Evolutionary conservation across 2,329 filamentous ascomycete species (phyloP), one percentile per base, ranked within the genome.

Genomic region (Aspergillus versicolor): DNA sequence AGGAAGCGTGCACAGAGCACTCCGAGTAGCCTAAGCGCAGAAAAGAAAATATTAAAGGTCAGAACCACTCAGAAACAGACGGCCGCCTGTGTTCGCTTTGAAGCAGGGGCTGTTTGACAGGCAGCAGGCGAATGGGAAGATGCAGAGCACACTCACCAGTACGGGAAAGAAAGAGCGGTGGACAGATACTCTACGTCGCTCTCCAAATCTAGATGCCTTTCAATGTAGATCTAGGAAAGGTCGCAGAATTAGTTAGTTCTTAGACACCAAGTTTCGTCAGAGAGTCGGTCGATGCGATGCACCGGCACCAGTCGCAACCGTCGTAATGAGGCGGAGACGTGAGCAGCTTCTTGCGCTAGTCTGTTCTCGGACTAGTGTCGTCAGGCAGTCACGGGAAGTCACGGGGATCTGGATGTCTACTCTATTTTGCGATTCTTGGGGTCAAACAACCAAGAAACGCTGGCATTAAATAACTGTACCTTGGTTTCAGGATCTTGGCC

Each of bases 311-410:
- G 64, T 61, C 24, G 49, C 49, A 57, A 30, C 43, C 21, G 54
- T 52, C 48, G 55, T 49, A 48, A 46, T 43, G 58, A 66, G 63
- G 63, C 60, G 62, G 63, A 65, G 61, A 59, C 54, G 52, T 42
- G 49, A 54, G 48, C 57, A 65, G 64, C 67, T 67, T 64, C 66
- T 64, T 63, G 62, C 42, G 60, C 60, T 59, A 58, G 30, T 45
- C 69, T 60, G 4, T 46, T 63, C 56, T 7, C 9, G 61, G 69
- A 41, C 63, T 72, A 72, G 70, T 62, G 64, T 48, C 24, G 24
- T 48, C 32, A 50, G 41, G 22, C 55, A 64, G 66, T 72, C 70
- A 73, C 69, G 68, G 69, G 70, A 56, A 46, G 43, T 42, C 22
- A 40, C 40, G 19, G 22, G 42, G 27, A 4, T 30, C 27, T 30